These are phyloP conservation scores for Aegilops umbellulata DNA, from an alignment of 176 grass and related monocot genomes.

Conservation along the genomic window DNA sequence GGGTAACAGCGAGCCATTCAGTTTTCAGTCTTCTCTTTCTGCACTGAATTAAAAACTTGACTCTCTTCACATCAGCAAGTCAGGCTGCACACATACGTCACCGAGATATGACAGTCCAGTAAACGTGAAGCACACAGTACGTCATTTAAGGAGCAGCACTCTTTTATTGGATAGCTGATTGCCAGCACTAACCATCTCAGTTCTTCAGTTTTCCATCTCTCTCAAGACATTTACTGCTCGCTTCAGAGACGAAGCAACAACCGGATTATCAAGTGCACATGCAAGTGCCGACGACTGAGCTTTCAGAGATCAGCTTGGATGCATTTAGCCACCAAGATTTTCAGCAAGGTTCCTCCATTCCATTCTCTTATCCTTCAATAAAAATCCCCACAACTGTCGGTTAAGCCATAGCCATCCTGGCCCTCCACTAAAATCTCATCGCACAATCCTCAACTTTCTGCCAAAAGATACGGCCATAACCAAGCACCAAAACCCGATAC, in stretches of 20 bases:
- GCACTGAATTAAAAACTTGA: background rate
- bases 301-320: background rate
- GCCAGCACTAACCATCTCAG: background rate
- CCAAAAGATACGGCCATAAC: conserved; percentile 25
- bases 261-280: conserved; percentile 15
- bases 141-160: conserved; percentile 10
- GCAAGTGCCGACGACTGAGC: background rate
- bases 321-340: conserved; percentile 30
- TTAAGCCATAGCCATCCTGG: conserved; percentile 46
- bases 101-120: background rate
- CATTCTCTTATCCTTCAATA: conserved; percentile 38
- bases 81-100: background rate
- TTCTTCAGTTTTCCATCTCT: conserved; percentile 24
- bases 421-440: conserved; percentile 46
- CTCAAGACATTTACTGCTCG: background rate
- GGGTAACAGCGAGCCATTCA: background rate
- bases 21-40: background rate
- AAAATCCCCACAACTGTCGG: conserved; percentile 16
- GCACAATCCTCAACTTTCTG: conserved; percentile 20
- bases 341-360: conserved; percentile 23
- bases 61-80: background rate
- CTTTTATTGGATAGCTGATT: background rate
- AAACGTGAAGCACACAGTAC: background rate
- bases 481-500: conserved; percentile 19
- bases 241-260: conserved; percentile 15